Conservation (phyloP, 2,329 filamentous ascomycete species). For the Truncatella angustata region DNA sequence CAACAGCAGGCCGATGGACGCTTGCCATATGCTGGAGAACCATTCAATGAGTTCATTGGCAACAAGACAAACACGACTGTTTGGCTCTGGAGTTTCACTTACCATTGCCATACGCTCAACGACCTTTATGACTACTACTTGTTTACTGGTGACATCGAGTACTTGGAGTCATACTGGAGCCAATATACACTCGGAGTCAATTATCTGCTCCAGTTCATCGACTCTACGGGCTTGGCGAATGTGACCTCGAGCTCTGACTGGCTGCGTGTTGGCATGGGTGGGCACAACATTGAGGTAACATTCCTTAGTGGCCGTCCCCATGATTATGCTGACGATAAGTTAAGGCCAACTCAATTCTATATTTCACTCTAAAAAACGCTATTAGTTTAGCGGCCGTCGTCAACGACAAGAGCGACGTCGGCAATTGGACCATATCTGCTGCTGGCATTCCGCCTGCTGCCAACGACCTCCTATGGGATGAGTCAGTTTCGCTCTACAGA, state of each 20-base stretch:
- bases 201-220: constrained; percentile 4
- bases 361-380: constrained; percentile 2
- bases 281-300: constrained; percentile 8
- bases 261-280: constrained; percentile 3
- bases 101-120: constrained; percentile 8
- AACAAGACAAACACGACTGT: neutral
- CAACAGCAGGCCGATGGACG: constrained; percentile 2
- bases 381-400: neutral
- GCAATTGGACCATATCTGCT: constrained; percentile 3
- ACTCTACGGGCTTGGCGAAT: constrained; percentile 8
- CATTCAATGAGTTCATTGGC: neutral
- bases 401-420: neutral
- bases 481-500: neutral
- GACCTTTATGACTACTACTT: constrained; percentile 8
- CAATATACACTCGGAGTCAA: constrained; percentile 3
- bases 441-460: constrained; percentile 1
- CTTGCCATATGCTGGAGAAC: constrained; percentile 1
- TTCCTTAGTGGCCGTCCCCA: neutral
- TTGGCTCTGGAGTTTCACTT: constrained; percentile 6
- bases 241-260: constrained; percentile 4
- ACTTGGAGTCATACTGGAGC: constrained; percentile 3
- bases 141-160: constrained; percentile 4
- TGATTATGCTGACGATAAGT: neutral
- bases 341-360: constrained; percentile 5
- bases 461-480: constrained; percentile 5